Conservation (phyloP, 768 basidiomycete genomes). For the Pulveroboletus ravenelii region DNA sequence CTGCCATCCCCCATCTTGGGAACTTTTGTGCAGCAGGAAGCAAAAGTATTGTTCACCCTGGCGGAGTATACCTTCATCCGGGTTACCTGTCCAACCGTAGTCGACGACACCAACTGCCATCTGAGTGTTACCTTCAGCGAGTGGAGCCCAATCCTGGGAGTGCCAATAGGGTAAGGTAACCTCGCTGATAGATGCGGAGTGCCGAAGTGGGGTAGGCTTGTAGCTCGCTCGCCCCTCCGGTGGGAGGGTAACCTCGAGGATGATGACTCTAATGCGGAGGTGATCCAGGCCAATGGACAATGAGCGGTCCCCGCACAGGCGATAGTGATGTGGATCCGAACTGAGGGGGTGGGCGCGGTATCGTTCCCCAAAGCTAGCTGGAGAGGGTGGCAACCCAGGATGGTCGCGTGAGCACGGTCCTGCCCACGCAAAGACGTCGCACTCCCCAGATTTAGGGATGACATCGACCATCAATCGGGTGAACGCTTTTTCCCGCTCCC, state of each 20-base stretch:
- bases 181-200: constrained; percentile 1
- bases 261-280: constrained; percentile 7
- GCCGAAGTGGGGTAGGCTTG: background rate
- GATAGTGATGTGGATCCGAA: constrained; percentile 10
- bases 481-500: constrained; percentile 15
- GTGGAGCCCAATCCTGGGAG: background rate
- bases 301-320: constrained; percentile 19
- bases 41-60: constrained; percentile 12
- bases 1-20: constrained; percentile 1
- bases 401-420: constrained; percentile 8
- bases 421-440: constrained; percentile 23
- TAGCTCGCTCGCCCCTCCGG: background rate
- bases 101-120: constrained; percentile 21
- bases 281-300: constrained; percentile 3
- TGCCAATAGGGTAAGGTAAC: background rate
- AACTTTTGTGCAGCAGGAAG: constrained; percentile 12
- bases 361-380: constrained; percentile 7
- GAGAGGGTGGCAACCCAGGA: constrained; percentile 13
- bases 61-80: constrained; percentile 7
- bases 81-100: constrained; percentile 14
- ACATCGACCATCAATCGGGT: constrained; percentile 15
- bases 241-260: constrained; percentile 7
- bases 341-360: constrained; percentile 2
- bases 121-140: background rate
- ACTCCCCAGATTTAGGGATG: constrained; percentile 14